Evolutionary conservation across 2,329 filamentous ascomycete genomes (phyloP), one percentile per base, ranked within the genome.

Genomic region (Fusarium nematophilum): DNA sequence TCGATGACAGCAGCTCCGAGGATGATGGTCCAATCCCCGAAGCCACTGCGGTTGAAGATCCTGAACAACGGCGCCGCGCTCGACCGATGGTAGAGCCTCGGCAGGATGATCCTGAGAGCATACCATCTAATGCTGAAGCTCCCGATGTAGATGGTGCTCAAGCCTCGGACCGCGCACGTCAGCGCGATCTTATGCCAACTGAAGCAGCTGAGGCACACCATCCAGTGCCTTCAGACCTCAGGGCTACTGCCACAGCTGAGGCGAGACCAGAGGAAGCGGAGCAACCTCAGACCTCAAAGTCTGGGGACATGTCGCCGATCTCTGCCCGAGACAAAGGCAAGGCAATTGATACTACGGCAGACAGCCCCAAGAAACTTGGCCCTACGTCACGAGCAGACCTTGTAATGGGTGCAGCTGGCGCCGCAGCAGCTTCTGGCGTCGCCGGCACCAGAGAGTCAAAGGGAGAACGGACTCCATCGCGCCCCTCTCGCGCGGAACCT

Each of bases 261-360:
- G 13, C 25, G 8, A 64, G 57, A 29, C 40, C 54, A 6, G 29
- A 48, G 30, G 51, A 47, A n/a, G 33, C 48, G 14, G 40, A 31
- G 21, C 46, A 44, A 15, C 23, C 60, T 27, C 50, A 61, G 36
- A 8, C 34, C n/a, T 33, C 33, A 18, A 49, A 23, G 37, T 37
- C 59, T n/a, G 38, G 55, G 17, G 64, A 57, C 27, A 42, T 53
- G 55, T 42, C 64, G n/a, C 51, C 64, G 30, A 64, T 63, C 21
- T 56, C 60, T 23, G 51, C 56, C 5, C 60, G 60, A 13, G 60
- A 61, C 23, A 63, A 61, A 48, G 60, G 56, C 60, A 63, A 64
- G 29, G 51, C 43, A 43, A 26, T 53, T 44, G 56, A 42, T 18
- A 21, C 18, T 27, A 14, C 47, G 14, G 17, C 43, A 18, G 51